These are phyloP conservation scores for Adansonia madagascariensis DNA, from an alignment of 441 rosid genomes.

Conservation along the genomic window DNA sequence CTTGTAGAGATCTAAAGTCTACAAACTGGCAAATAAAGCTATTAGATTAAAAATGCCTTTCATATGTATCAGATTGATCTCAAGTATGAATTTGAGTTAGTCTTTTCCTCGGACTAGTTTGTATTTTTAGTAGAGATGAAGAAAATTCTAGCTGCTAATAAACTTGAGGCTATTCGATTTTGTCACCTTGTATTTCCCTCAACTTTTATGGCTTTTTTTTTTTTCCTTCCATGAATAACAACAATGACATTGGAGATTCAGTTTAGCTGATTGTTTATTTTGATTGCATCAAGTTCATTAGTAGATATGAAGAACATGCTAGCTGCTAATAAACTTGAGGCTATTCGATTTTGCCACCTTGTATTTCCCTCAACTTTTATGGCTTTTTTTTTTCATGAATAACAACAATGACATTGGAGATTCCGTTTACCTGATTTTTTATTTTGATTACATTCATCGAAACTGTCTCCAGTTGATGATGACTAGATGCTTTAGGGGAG, in stretches of 20 bases:
- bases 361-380: conserved; percentile 2
- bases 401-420: background rate
- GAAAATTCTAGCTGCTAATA: background rate
- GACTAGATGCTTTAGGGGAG: background rate
- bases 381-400: background rate
- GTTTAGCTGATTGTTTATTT: background rate
- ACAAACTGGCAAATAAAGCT: background rate
- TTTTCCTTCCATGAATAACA: background rate
- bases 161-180: background rate
- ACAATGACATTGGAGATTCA: background rate
- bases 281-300: background rate
- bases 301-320: conserved; percentile 6
- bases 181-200: too few species aligned
- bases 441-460: background rate
- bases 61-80: background rate
- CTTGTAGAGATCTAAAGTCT: background rate
- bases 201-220: background rate
- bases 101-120: background rate
- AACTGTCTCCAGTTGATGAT: background rate
- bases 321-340: background rate
- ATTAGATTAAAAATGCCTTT: background rate
- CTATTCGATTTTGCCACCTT: too few species aligned
- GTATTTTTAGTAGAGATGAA: background rate
- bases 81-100: background rate
- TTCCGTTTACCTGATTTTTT: background rate